These are phyloP conservation scores for Paspalum vaginatum DNA, from an alignment of 176 grass and related monocot species.

Conservation along the genomic window DNA sequence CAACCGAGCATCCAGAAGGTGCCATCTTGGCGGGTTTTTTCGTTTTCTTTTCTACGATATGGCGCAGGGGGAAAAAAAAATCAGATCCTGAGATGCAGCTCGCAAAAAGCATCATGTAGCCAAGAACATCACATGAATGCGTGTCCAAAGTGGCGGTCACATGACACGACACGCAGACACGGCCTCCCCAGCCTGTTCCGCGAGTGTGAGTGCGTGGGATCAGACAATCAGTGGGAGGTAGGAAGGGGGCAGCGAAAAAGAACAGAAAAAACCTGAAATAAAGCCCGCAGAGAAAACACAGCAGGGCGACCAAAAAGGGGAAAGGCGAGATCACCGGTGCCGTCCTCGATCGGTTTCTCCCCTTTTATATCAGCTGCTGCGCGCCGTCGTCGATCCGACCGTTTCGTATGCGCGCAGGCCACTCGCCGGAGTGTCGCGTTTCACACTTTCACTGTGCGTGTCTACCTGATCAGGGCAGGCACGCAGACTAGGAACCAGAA, in stretches of 20 bases:
- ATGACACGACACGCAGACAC: neutral
- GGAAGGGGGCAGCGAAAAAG: neutral
- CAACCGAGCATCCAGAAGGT: neutral
- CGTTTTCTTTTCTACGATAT: neutral
- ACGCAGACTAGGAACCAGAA: too few species aligned
- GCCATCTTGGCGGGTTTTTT: neutral
- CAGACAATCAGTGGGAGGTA: neutral
- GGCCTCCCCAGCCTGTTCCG: neutral
- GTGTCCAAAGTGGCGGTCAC: slow-evolving; percentile 10
- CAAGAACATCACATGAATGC: slow-evolving; percentile 6
- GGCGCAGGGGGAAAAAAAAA: neutral
- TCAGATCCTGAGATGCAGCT: neutral
- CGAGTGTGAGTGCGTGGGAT: neutral
- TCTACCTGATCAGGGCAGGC: too few species aligned
- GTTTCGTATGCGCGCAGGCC: too few species aligned
- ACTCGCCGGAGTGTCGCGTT: too few species aligned
- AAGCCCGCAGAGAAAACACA: neutral
- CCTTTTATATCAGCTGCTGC: too few species aligned
- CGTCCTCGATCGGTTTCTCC: too few species aligned
- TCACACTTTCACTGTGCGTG: too few species aligned
- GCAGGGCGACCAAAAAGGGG: too few species aligned
- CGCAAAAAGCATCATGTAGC: neutral
- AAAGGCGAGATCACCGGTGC: too few species aligned
- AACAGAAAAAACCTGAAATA: neutral
- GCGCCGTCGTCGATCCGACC: too few species aligned